Conservation (phyloP, 2,329 filamentous ascomycete genomes). For the Cercospora beticola region DNA sequence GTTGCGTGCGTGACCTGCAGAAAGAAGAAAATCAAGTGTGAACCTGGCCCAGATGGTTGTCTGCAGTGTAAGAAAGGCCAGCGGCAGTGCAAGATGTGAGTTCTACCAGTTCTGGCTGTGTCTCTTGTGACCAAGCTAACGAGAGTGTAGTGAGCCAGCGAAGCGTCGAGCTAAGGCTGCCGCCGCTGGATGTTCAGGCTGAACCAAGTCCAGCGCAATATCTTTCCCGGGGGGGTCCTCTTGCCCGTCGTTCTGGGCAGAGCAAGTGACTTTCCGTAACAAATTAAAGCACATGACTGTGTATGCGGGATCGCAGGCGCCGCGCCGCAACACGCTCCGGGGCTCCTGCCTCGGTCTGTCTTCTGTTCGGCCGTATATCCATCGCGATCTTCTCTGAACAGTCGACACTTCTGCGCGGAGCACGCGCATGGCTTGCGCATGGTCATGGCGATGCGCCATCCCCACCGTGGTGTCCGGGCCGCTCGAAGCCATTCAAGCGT, state of each 20-base stretch:
- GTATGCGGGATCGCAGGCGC: not conserved
- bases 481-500: not conserved
- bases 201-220: not conserved
- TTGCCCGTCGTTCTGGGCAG: not conserved
- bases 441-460: not conserved
- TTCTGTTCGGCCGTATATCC: not conserved
- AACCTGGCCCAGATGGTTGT: conserved; percentile 15
- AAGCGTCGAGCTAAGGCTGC: conserved; percentile 9
- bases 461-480: not conserved
- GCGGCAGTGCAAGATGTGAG: conserved; percentile 17
- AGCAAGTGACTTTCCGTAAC: not conserved
- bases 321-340: not conserved
- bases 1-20: conserved; percentile 17
- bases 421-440: not conserved
- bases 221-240: no score
- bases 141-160: conserved; percentile 11
- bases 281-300: not conserved
- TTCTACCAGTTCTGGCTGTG: not conserved
- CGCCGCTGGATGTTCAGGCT: not conserved
- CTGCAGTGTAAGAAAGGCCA: conserved; percentile 19
- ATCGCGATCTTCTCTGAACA: not conserved
- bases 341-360: not conserved
- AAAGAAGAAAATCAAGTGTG: conserved; percentile 22
- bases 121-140: conserved; percentile 1
- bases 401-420: not conserved